Evolutionary conservation across 305 asterid species (phyloP).

Genomic region (Fraxinus baroniana): DNA sequence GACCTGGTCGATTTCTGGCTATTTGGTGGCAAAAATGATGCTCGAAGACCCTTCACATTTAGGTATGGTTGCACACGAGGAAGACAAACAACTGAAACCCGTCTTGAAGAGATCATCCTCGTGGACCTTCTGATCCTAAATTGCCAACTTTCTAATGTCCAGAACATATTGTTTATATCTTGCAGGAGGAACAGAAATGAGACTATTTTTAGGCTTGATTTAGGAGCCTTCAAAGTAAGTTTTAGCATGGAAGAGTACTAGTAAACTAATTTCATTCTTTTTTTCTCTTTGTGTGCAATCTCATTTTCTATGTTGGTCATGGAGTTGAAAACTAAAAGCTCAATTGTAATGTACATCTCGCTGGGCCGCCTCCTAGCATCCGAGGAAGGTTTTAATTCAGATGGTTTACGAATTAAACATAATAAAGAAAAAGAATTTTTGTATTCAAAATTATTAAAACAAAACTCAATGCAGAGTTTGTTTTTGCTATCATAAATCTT

Average conservation of each 20-base stretch:
- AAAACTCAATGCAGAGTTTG: too few species aligned
- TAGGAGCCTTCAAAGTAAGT: neutral
- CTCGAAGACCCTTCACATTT: slow-evolving; percentile 85
- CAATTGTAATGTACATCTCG: neutral
- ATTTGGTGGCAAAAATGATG: slow-evolving; percentile 79
- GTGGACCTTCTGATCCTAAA: slow-evolving; percentile 44
- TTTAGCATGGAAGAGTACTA: neutral
- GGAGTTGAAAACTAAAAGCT: neutral
- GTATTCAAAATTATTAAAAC: too few species aligned
- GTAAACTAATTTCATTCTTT: neutral
- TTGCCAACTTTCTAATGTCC: neutral
- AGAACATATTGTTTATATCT: neutral
- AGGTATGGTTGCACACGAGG: slow-evolving; percentile 75
- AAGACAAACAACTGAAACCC: slow-evolving; percentile 68
- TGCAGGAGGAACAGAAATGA: neutral
- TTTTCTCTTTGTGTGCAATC: neutral
- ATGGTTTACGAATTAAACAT: neutral
- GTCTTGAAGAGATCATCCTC: slow-evolving; percentile 65
- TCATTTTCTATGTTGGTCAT: neutral
- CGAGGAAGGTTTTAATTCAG: neutral
- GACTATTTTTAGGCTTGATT: neutral
- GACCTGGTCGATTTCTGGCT: slow-evolving; percentile 82
- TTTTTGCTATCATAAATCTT: too few species aligned
- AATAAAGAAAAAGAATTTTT: too few species aligned
- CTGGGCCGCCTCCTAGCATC: neutral